These are phyloP conservation scores for Fusarium sp. DNA, from an alignment of 2,329 filamentous ascomycete genomes.

Conservation along the genomic window DNA sequence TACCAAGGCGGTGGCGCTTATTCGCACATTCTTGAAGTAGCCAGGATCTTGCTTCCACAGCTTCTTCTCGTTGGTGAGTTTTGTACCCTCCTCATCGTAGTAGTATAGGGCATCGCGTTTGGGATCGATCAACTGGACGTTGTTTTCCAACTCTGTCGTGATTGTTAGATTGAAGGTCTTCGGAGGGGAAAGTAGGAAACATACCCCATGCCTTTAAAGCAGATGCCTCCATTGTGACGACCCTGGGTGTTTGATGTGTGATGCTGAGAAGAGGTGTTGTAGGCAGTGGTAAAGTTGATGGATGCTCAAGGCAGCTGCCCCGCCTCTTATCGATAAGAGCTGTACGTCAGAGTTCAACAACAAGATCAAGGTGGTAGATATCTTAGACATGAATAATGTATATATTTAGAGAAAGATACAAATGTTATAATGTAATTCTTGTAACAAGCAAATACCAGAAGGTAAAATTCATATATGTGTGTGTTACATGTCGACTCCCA, in stretches of 20 bases:
- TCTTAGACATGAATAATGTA: not conserved
- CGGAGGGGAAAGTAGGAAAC: not conserved
- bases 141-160: slow-evolving; percentile 84
- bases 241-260: slow-evolving; percentile 26
- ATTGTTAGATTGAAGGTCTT: slow-evolving; percentile 23
- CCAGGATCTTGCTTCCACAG: slow-evolving; percentile 85
- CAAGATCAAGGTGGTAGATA: not conserved
- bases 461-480: too few species aligned
- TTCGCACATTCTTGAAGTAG: slow-evolving; percentile 93
- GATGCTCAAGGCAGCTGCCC: slow-evolving; percentile 43
- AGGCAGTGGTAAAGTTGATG: slow-evolving; percentile 36
- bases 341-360: not conserved
- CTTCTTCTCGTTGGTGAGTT: slow-evolving; percentile 70
- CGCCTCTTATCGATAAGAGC: slow-evolving; percentile 51
- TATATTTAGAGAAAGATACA: not conserved
- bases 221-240: slow-evolving; percentile 49
- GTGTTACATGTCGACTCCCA: too few species aligned
- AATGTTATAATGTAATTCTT: not conserved
- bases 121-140: slow-evolving; percentile 84
- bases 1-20: slow-evolving; percentile 91
- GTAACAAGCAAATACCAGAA: too few species aligned
- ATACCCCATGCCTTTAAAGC: slow-evolving; percentile 53
- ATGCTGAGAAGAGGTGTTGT: slow-evolving; percentile 25
- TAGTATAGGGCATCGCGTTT: slow-evolving; percentile 91
- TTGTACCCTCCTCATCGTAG: slow-evolving; percentile 79